Percentiles rank a stretch among this genome's conserved stretches.
Evolutionary conservation across 345 rosid genomes (phyloP).

Genomic region (Moricandia arvensis): DNA sequence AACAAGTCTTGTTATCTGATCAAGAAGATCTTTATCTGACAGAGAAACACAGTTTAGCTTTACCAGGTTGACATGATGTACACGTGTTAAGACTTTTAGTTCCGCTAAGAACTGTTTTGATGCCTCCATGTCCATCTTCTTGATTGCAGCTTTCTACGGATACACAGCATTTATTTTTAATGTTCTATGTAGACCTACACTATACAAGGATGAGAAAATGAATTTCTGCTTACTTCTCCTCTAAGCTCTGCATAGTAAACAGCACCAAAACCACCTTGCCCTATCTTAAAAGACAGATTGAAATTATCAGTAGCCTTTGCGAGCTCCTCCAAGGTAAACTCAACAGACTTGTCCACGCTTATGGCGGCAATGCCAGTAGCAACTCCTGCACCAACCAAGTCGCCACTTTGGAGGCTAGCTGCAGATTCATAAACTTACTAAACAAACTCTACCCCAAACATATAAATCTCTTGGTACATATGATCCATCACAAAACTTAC

Average conservation of each 20-base stretch:
- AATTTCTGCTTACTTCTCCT: constrained; percentile 71
- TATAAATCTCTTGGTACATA: not conserved
- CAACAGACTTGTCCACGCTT: constrained; percentile 83
- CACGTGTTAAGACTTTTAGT: constrained; percentile 81
- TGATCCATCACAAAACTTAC: constrained; percentile 34
- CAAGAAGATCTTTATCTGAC: not conserved
- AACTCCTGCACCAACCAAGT: constrained; percentile 34
- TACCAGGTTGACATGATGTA: constrained; percentile 97
- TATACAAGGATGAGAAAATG: not conserved
- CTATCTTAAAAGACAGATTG: constrained; percentile 82
- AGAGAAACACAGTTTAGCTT: constrained; percentile 21
- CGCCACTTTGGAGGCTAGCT: constrained; percentile 33
- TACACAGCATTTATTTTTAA: not conserved
- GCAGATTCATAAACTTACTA: constrained; percentile 1
- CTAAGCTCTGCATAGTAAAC: constrained; percentile 88
- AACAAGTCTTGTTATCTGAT: not conserved
- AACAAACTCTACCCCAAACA: not conserved
- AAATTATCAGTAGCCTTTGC: constrained; percentile 83
- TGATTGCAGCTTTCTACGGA: constrained; percentile 88
- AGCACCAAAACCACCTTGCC: constrained; percentile 90
- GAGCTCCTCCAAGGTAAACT: constrained; percentile 88
- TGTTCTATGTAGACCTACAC: not conserved
- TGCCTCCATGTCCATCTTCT: constrained; percentile 99
- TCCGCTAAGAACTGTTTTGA: constrained; percentile 93
- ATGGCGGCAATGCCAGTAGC: constrained; percentile 56